Conservation (phyloP, 2,329 filamentous ascomycete species). For the Verticillium longisporum region DNA sequence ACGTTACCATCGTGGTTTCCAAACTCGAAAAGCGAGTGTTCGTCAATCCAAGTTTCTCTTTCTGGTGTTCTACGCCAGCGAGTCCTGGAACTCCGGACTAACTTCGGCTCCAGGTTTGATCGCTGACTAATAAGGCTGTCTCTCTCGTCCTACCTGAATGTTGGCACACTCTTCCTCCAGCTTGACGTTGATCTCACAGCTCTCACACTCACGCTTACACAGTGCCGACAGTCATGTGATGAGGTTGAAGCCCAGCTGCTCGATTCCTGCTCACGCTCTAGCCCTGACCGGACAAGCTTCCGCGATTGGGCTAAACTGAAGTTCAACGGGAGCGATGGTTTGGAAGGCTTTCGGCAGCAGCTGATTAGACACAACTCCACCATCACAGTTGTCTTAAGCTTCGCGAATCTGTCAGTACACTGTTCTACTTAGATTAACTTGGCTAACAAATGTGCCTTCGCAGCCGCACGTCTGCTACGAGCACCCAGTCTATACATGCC, state of each 20-base stretch:
- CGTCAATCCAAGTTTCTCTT: too few species aligned
- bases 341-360: not conserved
- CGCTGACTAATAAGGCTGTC: too few species aligned
- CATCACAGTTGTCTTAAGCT: conserved; percentile 11
- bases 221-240: conserved; percentile 33
- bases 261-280: conserved; percentile 26
- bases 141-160: too few species aligned
- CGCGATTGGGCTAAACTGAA: conserved; percentile 35
- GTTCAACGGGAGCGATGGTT: conserved; percentile 35
- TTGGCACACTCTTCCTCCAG: not conserved
- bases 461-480: not conserved
- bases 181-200: conserved; percentile 10
- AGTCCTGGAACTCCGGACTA: too few species aligned
- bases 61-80: too few species aligned
- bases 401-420: conserved; percentile 12
- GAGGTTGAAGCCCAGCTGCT: conserved; percentile 31
- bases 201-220: conserved; percentile 24
- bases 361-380: not conserved
- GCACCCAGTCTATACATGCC: not conserved
- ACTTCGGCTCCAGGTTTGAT: too few species aligned
- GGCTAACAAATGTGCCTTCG: not conserved
- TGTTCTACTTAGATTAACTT: not conserved
- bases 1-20: too few species aligned
- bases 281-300: conserved; percentile 28
- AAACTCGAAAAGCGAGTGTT: too few species aligned